Evolutionary conservation across 2,329 filamentous ascomycete species (phyloP).

Genomic region (Aspergillus novoparasiticus): DNA sequence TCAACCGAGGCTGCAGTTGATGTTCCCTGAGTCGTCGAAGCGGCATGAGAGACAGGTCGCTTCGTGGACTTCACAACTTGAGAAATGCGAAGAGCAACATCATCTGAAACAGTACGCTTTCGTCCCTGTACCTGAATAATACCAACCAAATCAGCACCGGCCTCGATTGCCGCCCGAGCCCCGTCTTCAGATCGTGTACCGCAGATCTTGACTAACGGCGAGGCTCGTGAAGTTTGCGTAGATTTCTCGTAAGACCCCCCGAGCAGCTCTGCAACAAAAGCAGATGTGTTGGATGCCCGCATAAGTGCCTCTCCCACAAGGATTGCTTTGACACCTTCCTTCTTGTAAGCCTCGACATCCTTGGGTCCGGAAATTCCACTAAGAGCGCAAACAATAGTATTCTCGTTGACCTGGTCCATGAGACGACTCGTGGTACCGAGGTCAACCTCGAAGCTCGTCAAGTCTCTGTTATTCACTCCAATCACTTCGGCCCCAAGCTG

Average conservation of each 20-base stretch:
- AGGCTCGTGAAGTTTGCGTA: slow-evolving; percentile 21
- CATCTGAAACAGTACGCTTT: slow-evolving; percentile 76
- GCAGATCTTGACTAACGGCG: slow-evolving; percentile 87
- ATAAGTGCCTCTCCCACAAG: slow-evolving; percentile 95
- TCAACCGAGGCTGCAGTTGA: slow-evolving; percentile 50
- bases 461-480: slow-evolving; percentile 95
- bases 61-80: slow-evolving; percentile 65
- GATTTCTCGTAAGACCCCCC: slow-evolving; percentile 50
- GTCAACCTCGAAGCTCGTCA: slow-evolving; percentile 96
- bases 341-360: slow-evolving; percentile 84
- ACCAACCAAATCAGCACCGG: slow-evolving; percentile 88
- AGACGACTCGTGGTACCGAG: slow-evolving; percentile 87
- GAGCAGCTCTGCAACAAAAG: slow-evolving; percentile 83
- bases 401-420: slow-evolving; percentile 80
- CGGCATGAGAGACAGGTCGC: slow-evolving; percentile 26
- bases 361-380: slow-evolving; percentile 89
- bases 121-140: slow-evolving; percentile 86
- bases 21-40: slow-evolving; percentile 19
- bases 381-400: slow-evolving; percentile 86
- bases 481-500: slow-evolving; percentile 87
- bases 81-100: slow-evolving; percentile 80
- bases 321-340: slow-evolving; percentile 87
- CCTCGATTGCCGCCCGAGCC: slow-evolving; percentile 76
- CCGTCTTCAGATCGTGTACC: slow-evolving; percentile 83
- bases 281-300: slow-evolving; percentile 78